Conservation (phyloP, 1,284 basidiomycete genomes). For the Malassezia dermatis region DNA sequence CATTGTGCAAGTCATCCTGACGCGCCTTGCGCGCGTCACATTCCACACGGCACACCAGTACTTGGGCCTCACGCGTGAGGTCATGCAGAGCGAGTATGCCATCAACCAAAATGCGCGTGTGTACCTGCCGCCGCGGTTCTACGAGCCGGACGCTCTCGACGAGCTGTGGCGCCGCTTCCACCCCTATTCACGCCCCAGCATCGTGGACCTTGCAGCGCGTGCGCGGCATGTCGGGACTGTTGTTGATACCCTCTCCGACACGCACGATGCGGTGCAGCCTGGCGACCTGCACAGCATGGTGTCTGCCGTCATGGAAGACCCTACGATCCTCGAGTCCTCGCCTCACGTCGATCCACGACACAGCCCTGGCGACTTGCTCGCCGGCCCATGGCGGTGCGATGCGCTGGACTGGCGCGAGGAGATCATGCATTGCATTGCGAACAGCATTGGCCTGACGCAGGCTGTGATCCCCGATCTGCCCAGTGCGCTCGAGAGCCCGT, state of each 20-base stretch:
- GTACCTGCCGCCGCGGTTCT: constrained; percentile 80
- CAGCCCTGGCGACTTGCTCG: neutral
- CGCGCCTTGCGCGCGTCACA: constrained; percentile 89
- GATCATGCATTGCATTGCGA: constrained; percentile 93
- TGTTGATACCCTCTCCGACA: neutral
- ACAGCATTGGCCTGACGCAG: constrained; percentile 89
- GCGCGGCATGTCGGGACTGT: neutral
- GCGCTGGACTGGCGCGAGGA: constrained; percentile 68
- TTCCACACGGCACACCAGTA: constrained; percentile 91
- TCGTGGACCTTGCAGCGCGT: neutral
- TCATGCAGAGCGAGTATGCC: constrained; percentile 86
- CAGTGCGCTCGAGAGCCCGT: constrained; percentile 37
- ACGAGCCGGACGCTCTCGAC: constrained; percentile 83
- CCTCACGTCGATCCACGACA: neutral
- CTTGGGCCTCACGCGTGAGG: constrained; percentile 85
- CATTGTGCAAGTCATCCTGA: constrained; percentile 93
- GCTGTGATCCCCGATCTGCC: constrained; percentile 53
- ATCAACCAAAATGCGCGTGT: constrained; percentile 95
- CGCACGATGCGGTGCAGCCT: constrained; percentile 46
- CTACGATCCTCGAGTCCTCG: neutral
- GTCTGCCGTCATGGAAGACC: neutral
- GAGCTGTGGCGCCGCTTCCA: constrained; percentile 69
- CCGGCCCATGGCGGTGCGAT: neutral
- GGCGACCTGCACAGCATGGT: constrained; percentile 54
- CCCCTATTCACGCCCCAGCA: constrained; percentile 17